Conservation (phyloP, 2,329 filamentous ascomycete species). For the Botrytis deweyae region DNA sequence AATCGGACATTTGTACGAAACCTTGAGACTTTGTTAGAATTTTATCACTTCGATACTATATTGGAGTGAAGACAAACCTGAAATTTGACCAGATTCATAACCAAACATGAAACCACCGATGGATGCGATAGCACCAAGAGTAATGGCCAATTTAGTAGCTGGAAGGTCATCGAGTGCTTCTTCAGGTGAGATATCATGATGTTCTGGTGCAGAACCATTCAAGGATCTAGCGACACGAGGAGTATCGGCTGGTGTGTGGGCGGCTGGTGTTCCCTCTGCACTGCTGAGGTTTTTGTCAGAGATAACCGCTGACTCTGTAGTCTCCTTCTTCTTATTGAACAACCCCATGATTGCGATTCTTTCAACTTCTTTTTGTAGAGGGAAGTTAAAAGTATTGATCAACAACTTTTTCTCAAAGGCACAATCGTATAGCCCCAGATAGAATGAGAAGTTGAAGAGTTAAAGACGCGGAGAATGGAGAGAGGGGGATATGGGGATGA, state of each 20-base stretch:
- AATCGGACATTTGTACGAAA: conserved; percentile 61
- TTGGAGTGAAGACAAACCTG: conserved; percentile 43
- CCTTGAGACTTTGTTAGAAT: conserved; percentile 48
- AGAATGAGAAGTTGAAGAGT: neutral
- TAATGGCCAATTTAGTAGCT: conserved; percentile 45
- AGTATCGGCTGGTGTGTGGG: conserved; percentile 24
- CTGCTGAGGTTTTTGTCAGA: conserved; percentile 23
- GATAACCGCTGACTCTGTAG: conserved; percentile 10
- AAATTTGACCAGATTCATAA: conserved; percentile 44
- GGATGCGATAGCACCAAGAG: conserved; percentile 52
- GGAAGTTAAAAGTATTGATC: neutral
- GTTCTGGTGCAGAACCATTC: conserved; percentile 1
- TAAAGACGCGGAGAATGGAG: conserved; percentile 11
- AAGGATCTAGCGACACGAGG: conserved; percentile 19
- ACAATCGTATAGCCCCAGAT: neutral
- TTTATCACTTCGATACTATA: neutral
- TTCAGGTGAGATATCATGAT: conserved; percentile 12
- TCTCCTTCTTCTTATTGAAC: conserved; percentile 24
- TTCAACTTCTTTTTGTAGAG: too few species aligned
- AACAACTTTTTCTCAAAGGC: conserved; percentile 9
- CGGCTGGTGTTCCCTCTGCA: conserved; percentile 20
- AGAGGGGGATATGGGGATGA: neutral
- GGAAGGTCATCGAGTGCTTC: conserved; percentile 20
- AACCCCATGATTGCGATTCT: conserved; percentile 22
- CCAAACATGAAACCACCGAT: conserved; percentile 60